Conservation (phyloP, 1,284 basidiomycete species). For the Hortiboletus rubellus region DNA sequence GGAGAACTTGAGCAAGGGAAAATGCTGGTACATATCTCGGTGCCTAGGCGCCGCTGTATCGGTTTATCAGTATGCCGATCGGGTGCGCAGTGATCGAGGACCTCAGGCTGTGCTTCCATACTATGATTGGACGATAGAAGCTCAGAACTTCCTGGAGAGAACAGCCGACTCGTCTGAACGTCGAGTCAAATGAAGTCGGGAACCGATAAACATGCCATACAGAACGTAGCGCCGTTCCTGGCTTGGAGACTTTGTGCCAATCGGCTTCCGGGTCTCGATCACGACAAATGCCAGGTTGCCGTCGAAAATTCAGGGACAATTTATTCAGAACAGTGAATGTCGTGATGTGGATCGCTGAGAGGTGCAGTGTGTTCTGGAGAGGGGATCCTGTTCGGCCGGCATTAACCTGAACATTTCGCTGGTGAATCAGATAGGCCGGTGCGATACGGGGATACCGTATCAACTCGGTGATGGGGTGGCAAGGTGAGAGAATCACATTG, state of each 20-base stretch:
- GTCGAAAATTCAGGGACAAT: neutral
- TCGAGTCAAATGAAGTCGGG: neutral
- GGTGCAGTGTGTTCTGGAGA: neutral
- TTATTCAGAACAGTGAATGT: neutral
- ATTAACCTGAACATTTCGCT: neutral
- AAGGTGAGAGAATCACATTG: too few species aligned
- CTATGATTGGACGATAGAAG: neutral
- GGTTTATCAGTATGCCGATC: neutral
- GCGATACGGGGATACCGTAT: neutral
- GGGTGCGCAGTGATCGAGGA: neutral
- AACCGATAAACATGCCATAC: neutral
- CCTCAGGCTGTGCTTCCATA: too few species aligned
- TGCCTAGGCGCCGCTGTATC: slow-evolving; percentile 3
- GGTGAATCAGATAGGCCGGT: neutral
- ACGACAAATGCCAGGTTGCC: too few species aligned
- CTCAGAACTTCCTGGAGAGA: neutral
- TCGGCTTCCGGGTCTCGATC: too few species aligned
- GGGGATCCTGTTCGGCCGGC: neutral
- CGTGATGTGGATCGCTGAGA: neutral
- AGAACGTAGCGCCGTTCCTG: too few species aligned
- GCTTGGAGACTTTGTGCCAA: too few species aligned
- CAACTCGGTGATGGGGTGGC: neutral
- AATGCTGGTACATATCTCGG: neutral
- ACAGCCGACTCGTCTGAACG: neutral
- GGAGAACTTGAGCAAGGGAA: neutral